Percentiles rank a stretch among this genome's conserved stretches.
Conservation (phyloP, 75 land plant species). For the Larix kaempferi region DNA sequence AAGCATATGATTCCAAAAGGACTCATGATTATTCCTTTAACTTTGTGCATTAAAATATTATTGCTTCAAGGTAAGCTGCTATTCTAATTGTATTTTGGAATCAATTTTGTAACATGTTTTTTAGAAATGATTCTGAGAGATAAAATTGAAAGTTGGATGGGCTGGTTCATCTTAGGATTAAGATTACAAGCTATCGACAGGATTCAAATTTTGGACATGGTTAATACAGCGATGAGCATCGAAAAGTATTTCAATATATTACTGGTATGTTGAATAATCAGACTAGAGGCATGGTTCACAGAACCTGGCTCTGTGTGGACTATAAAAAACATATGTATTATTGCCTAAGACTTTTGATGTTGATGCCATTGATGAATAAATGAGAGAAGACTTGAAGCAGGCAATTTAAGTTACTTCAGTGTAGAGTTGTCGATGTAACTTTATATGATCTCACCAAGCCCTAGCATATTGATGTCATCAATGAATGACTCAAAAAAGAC, state of each 20-base stretch:
- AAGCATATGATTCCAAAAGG: neutral
- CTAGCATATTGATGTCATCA: neutral
- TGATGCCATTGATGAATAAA: conserved; percentile 1
- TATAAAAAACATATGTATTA: neutral
- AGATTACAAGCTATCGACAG: neutral
- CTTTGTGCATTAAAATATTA: too few species aligned
- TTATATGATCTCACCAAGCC: neutral
- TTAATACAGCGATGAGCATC: neutral
- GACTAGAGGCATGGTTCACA: neutral
- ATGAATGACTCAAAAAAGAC: neutral
- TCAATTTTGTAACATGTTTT: neutral
- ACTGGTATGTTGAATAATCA: neutral
- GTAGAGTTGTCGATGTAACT: too few species aligned
- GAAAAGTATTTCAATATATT: neutral
- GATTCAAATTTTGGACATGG: neutral
- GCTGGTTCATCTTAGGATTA: neutral
- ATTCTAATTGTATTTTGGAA: neutral
- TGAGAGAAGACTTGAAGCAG: neutral
- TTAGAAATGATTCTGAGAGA: neutral
- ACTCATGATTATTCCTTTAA: neutral
- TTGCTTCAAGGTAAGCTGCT: neutral
- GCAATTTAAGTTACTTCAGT: neutral
- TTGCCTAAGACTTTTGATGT: neutral
- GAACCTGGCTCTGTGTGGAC: neutral
- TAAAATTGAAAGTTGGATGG: neutral